phyloP scores from a whole-genome alignment of 257 asterid species.

The Solanum chiquidenum region DNA sequence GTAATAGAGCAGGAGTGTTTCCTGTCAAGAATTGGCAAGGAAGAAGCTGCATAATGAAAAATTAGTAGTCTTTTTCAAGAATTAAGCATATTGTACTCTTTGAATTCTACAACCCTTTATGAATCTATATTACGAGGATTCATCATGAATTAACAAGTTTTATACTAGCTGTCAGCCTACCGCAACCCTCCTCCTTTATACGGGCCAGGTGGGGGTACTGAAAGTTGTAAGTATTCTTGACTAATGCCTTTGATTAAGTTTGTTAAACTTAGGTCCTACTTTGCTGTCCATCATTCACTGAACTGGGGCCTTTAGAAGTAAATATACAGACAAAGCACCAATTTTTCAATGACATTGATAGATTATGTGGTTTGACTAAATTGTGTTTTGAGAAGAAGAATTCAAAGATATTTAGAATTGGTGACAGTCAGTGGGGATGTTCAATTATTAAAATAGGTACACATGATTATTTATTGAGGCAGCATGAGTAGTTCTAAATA shows the following conservation, averaged over 20 bases:
- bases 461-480: not conserved
- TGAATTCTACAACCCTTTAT: not conserved
- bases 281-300: constrained; percentile 6
- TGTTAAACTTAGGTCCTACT: not conserved
- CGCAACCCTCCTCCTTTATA: not conserved
- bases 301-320: not conserved
- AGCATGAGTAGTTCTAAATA: not conserved
- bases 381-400: not conserved
- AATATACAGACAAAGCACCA: not conserved
- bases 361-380: not conserved
- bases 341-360: not conserved
- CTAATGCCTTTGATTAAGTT: not conserved
- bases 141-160: not conserved
- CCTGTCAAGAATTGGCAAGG: not conserved
- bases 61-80: not conserved
- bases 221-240: not conserved
- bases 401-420: not conserved
- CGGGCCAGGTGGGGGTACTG: not conserved
- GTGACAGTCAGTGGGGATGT: not conserved
- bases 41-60: not conserved
- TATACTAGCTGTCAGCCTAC: not conserved
- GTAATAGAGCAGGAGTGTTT: not conserved
- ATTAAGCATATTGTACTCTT: not conserved
- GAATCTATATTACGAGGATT: not conserved
- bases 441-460: not conserved